phyloP scores from a whole-genome alignment of 73 alveolate species.

The Paramecium octaurelia region DNA sequence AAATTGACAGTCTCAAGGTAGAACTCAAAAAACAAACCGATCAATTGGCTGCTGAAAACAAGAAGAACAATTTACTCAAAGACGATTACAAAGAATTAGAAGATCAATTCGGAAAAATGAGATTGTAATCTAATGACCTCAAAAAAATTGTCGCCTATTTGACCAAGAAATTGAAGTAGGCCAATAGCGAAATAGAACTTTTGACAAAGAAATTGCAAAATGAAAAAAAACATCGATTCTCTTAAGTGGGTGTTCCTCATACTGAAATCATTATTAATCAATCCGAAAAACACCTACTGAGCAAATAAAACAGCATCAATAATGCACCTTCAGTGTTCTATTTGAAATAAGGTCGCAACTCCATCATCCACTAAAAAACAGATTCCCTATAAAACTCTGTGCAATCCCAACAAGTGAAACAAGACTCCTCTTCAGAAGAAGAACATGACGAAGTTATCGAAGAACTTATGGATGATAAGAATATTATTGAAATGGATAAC shows the following conservation, averaged over 20 bases:
- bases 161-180: not conserved
- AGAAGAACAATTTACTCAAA: not conserved
- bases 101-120: not conserved
- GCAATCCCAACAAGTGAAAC: not conserved
- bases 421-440: not conserved
- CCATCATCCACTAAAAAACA: not conserved
- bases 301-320: not conserved
- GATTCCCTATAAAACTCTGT: not conserved
- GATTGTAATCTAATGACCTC: not conserved
- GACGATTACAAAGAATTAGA: not conserved
- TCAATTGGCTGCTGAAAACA: not conserved
- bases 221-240: not conserved
- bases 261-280: not conserved
- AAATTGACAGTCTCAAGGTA: not conserved
- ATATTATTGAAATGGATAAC: slow-evolving; percentile 41
- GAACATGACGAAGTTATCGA: not conserved
- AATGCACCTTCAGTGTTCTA: not conserved
- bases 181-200: not conserved
- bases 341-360: not conserved
- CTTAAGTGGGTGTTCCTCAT: not conserved
- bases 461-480: slow-evolving; percentile 20
- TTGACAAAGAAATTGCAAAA: not conserved
- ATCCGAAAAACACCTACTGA: not conserved
- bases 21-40: not conserved
- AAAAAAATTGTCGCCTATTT: not conserved